Evolutionary conservation across 352 stramenopile genomes (phyloP), one percentile per base, ranked within the genome.

Genomic region (Globisporangium parvum): DNA sequence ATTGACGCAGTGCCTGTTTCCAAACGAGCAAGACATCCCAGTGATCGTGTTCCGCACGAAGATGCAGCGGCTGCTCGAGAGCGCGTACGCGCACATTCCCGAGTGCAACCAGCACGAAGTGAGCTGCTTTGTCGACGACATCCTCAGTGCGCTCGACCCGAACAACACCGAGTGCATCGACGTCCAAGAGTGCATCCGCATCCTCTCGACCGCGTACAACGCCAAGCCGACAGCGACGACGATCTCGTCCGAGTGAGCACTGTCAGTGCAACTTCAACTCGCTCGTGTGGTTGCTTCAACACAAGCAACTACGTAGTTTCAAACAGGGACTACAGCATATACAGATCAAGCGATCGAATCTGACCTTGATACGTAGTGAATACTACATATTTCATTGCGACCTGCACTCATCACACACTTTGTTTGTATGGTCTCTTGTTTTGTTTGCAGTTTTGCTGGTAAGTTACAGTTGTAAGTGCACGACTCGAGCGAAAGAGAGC

Each of bases 121-220:
- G 55, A 85, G 73, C 57, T 85, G 73, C 62, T 85, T 79, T 47
- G 75, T 88, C 26, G 75, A 88, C 65, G 77, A 85, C 57, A 83
- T 85, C 48, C 56, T 88, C 39, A 88, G 70, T 42, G 70, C 74
- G 20, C 67, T 88, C 26, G 74, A 88, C 44, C 75, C 77, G 15
- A 78, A 85, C 65, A 82, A 83, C 57, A 85, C 77, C 59, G 77
- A 87, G 57, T 85, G 74, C 63, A 81, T 87, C 47, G 77, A 85
- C 48, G 72, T 85, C 20, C 77, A 85, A 35, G 77, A 88, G 46
- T 85, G 77, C 51, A 83, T 88, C 39, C 75, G 77, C 39, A 79
- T 85, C 51, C 62, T 84, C 14, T 74, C 62, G 31, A 75, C 66
- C n/a, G 56, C 70, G 21, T 85, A 87, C 64, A 76, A 73, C 57